Conservation (phyloP, 1,284 basidiomycete species). For the Pholiota adiposa region DNA sequence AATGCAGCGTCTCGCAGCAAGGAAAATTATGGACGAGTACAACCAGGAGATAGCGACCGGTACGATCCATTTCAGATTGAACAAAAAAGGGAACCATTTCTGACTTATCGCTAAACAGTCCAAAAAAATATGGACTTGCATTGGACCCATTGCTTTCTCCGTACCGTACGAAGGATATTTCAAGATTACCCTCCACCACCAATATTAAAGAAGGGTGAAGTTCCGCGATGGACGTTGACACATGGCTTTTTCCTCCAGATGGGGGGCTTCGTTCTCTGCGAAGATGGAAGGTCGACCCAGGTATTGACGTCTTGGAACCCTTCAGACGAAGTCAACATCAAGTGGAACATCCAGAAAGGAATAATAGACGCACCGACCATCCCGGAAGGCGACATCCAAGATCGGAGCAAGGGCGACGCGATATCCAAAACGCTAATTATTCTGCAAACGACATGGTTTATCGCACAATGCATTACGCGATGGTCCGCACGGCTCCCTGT, state of each 20-base stretch:
- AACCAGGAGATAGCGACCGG: not conserved
- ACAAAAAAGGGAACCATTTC: no score
- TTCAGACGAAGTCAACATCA: not conserved
- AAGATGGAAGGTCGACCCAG: not conserved
- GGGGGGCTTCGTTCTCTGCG: conserved; percentile 29
- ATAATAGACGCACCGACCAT: conserved; percentile 13
- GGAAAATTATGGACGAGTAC: not conserved
- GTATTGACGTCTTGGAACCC: no score
- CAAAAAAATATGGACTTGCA: no score
- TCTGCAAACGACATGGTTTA: conserved; percentile 33
- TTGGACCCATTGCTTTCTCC: no score
- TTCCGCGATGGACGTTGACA: conserved; percentile 11
- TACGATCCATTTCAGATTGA: not conserved
- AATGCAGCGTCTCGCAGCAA: not conserved
- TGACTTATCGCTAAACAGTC: no score
- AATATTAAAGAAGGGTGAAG: not conserved
- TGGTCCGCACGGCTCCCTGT: conserved; percentile 21
- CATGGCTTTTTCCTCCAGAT: conserved; percentile 25
- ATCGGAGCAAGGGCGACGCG: conserved; percentile 30
- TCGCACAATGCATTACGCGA: conserved; percentile 28
- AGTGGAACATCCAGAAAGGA: not conserved
- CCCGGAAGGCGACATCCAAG: conserved; percentile 27
- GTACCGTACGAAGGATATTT: no score
- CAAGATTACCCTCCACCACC: not conserved
- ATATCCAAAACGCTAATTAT: conserved; percentile 29